phyloP scores from a whole-genome alignment of 1,284 basidiomycete genomes.

The Pseudozyma sp. region DNA sequence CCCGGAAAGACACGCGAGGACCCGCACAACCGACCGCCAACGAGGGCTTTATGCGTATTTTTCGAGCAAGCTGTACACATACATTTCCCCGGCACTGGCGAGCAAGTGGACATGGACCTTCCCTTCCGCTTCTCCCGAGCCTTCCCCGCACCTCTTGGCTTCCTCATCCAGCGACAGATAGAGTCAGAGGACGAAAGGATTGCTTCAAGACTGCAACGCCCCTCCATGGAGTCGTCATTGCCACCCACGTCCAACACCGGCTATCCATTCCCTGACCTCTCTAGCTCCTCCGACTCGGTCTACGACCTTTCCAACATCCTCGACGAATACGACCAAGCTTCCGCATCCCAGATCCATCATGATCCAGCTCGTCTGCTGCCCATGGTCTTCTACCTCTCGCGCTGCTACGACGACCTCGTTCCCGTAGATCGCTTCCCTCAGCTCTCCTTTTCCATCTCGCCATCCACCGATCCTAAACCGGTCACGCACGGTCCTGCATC shows the following conservation, averaged over 20 bases:
- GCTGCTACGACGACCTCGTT: slow-evolving; percentile 56
- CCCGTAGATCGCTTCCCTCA: slow-evolving; percentile 50
- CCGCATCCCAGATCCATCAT: slow-evolving; percentile 21
- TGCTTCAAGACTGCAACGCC: slow-evolving; percentile 18
- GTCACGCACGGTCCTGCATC: slow-evolving; percentile 43
- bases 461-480: slow-evolving; percentile 14
- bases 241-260: slow-evolving; percentile 5
- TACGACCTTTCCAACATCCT: slow-evolving; percentile 24
- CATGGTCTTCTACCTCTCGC: slow-evolving; percentile 57
- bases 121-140: slow-evolving; percentile 49
- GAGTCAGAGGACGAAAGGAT: slow-evolving; percentile 50
- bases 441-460: slow-evolving; percentile 13
- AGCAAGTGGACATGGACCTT: slow-evolving; percentile 52
- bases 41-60: slow-evolving; percentile 56
- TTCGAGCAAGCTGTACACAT: slow-evolving; percentile 55
- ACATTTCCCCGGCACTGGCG: slow-evolving; percentile 52
- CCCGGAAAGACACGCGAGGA: slow-evolving; percentile 21
- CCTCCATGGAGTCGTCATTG: background rate
- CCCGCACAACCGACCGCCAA: background rate
- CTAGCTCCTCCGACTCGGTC: slow-evolving; percentile 22
- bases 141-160: slow-evolving; percentile 47
- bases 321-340: slow-evolving; percentile 23
- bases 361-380: slow-evolving; percentile 33
- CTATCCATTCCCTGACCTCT: slow-evolving; percentile 36
- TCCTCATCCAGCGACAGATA: slow-evolving; percentile 54